A percentile compares a stretch with the other conserved stretches of the same genome.
These are phyloP conservation scores for Phytophthora sp. DNA, from an alignment of 352 stramenopile species.

Conservation along the genomic window DNA sequence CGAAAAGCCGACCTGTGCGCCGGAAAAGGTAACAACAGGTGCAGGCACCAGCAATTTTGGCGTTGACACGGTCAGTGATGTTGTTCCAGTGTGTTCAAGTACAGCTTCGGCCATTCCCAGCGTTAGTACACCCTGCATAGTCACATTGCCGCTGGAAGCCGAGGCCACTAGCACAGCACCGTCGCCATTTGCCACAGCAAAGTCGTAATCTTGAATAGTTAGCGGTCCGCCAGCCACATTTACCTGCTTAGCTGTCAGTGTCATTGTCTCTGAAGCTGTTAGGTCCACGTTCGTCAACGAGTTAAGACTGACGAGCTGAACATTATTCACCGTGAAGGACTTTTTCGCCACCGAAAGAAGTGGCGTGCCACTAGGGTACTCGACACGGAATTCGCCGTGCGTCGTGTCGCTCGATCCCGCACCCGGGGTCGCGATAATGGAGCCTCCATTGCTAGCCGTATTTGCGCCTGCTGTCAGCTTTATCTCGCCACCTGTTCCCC, in stretches of 20 bases:
- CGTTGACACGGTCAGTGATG: constrained; percentile 42
- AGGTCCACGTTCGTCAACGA: constrained; percentile 43
- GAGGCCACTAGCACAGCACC: constrained; percentile 27
- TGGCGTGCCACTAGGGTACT: constrained; percentile 35
- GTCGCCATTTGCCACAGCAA: constrained; percentile 24
- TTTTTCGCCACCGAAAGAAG: constrained; percentile 45
- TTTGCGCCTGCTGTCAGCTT: constrained; percentile 47
- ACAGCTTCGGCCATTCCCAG: constrained; percentile 24
- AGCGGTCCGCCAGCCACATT: constrained; percentile 40
- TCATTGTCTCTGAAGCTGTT: constrained; percentile 33
- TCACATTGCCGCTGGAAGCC: constrained; percentile 33
- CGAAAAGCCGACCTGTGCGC: constrained; percentile 11
- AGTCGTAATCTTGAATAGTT: constrained; percentile 35
- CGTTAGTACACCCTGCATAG: constrained; percentile 31
- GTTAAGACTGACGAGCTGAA: constrained; percentile 38
- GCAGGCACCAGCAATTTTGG: constrained; percentile 17
- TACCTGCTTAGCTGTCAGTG: constrained; percentile 32
- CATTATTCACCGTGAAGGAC: constrained; percentile 42
- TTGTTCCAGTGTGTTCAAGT: constrained; percentile 37
- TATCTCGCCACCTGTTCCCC: constrained; percentile 37
- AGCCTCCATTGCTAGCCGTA: constrained; percentile 32
- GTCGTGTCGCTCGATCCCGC: constrained; percentile 27
- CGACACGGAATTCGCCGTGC: constrained; percentile 49
- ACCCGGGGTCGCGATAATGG: constrained; percentile 50
- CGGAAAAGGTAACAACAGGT: constrained; percentile 15